Evolutionary conservation across 2,329 filamentous ascomycete genomes (phyloP).

Genomic region (Passalora sequoiae): DNA sequence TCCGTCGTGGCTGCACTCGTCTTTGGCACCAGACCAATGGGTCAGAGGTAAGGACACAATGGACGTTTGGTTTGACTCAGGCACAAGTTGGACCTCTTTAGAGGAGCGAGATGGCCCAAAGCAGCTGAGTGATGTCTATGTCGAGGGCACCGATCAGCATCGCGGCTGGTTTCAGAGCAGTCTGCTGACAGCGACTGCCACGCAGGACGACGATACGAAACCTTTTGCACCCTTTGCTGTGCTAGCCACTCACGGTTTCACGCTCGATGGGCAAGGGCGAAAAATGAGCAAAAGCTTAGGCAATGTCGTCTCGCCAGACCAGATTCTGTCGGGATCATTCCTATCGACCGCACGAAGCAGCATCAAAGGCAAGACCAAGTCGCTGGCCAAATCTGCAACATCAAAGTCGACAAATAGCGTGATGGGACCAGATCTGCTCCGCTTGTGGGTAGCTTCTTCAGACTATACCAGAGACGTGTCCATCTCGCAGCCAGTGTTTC

Average conservation of each 20-base stretch:
- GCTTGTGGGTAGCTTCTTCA: constrained; percentile 85
- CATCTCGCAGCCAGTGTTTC: constrained; percentile 71
- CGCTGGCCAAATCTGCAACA: constrained; percentile 19
- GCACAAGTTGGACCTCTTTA: constrained; percentile 76
- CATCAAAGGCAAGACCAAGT: constrained; percentile 41
- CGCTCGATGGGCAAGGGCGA: constrained; percentile 79
- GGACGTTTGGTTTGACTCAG: constrained; percentile 99
- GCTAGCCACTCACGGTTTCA: constrained; percentile 94
- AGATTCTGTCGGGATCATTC: constrained; percentile 81
- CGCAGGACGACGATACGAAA: constrained; percentile 43
- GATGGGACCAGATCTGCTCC: constrained; percentile 78
- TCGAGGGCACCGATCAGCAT: constrained; percentile 94
- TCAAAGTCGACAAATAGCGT: constrained; percentile 24
- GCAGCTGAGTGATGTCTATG: constrained; percentile 72
- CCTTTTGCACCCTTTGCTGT: constrained; percentile 70
- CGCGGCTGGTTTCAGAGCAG: constrained; percentile 98
- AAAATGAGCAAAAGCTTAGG: constrained; percentile 99
- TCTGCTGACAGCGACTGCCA: constrained; percentile 76
- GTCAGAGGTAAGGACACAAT: constrained; percentile 86
- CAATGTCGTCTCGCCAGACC: constrained; percentile 72
- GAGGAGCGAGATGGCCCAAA: constrained; percentile 31
- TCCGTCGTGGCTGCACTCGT: constrained; percentile 66
- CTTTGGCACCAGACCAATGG: constrained; percentile 55
- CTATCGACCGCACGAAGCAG: constrained; percentile 53
- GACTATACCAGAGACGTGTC: constrained; percentile 87